Evolutionary conservation across 148 eudicot genomes (phyloP).

Genomic region (Fallopia convolvulus): DNA sequence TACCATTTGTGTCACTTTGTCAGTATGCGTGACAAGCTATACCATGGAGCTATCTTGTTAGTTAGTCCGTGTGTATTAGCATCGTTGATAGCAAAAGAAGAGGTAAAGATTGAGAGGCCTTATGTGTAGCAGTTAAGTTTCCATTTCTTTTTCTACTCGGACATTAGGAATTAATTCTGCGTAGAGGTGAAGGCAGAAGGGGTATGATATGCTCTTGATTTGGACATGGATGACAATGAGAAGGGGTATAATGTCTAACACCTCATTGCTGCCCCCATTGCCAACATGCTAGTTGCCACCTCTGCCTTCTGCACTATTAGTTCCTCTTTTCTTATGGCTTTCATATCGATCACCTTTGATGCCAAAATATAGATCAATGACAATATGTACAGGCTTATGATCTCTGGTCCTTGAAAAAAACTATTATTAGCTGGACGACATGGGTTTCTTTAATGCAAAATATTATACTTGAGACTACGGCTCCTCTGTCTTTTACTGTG

Average conservation of each 20-base stretch:
- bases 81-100: background rate
- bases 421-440: background rate
- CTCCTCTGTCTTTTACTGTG: background rate
- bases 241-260: background rate
- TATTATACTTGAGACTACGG: background rate
- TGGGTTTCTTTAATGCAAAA: background rate
- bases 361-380: background rate
- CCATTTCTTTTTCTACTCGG: background rate
- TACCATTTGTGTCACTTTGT: background rate
- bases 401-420: background rate
- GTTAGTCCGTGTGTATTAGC: background rate
- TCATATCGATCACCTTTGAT: background rate
- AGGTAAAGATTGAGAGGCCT: background rate
- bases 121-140: background rate
- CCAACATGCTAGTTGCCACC: background rate
- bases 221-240: background rate
- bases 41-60: background rate
- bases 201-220: background rate
- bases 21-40: background rate
- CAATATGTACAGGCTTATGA: background rate
- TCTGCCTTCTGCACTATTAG: background rate
- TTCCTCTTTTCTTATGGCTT: background rate
- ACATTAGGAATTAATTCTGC: background rate
- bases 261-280: background rate
- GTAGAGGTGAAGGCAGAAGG: background rate